A percentile compares a stretch with the other conserved stretches of the same genome.
These are phyloP conservation scores for Neurospora crassa DNA, from an alignment of 2,329 filamentous ascomycete species.

Conservation along the genomic window DNA sequence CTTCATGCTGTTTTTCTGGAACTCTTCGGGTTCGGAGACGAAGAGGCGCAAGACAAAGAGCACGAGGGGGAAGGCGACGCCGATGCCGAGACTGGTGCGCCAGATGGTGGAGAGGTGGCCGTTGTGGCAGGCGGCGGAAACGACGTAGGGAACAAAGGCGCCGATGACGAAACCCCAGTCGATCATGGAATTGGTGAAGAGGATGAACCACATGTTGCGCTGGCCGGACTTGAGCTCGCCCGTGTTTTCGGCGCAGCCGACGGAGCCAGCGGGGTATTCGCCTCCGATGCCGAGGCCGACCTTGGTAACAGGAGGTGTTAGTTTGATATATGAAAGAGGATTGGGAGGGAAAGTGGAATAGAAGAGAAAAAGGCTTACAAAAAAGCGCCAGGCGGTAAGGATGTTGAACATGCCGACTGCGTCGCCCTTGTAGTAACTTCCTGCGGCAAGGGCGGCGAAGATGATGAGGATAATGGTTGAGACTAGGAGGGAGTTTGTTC, in stretches of 20 bases:
- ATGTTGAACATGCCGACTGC: slow-evolving; percentile 62
- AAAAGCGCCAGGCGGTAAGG: slow-evolving; percentile 75
- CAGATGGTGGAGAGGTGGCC: slow-evolving; percentile 65
- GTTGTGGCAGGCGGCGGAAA: slow-evolving; percentile 46
- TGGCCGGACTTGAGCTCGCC: slow-evolving; percentile 72
- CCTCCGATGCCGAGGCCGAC: slow-evolving; percentile 69
- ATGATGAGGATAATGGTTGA: slow-evolving; percentile 78
- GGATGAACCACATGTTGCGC: slow-evolving; percentile 83
- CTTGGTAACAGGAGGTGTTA: slow-evolving; percentile 8
- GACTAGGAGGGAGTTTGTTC: slow-evolving; percentile 69
- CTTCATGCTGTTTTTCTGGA: slow-evolving; percentile 60
- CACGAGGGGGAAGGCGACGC: slow-evolving; percentile 65
- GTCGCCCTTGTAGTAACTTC: slow-evolving; percentile 64
- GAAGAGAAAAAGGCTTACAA: slow-evolving; percentile 37
- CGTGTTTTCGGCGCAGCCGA: slow-evolving; percentile 74
- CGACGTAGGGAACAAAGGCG: slow-evolving; percentile 61
- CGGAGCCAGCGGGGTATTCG: slow-evolving; percentile 76
- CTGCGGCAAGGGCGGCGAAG: slow-evolving; percentile 72
- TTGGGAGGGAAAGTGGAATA: neutral
- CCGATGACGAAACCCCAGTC: slow-evolving; percentile 75
- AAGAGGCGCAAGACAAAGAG: slow-evolving; percentile 63
- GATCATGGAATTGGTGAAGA: slow-evolving; percentile 85
- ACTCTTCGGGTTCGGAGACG: slow-evolving; percentile 71
- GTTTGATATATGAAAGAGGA: neutral
- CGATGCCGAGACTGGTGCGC: slow-evolving; percentile 72